Evolutionary conservation across 2,329 filamentous ascomycete genomes (phyloP), one percentile per base, ranked within the genome.

Genomic region (Nannizzia gypsea): DNA sequence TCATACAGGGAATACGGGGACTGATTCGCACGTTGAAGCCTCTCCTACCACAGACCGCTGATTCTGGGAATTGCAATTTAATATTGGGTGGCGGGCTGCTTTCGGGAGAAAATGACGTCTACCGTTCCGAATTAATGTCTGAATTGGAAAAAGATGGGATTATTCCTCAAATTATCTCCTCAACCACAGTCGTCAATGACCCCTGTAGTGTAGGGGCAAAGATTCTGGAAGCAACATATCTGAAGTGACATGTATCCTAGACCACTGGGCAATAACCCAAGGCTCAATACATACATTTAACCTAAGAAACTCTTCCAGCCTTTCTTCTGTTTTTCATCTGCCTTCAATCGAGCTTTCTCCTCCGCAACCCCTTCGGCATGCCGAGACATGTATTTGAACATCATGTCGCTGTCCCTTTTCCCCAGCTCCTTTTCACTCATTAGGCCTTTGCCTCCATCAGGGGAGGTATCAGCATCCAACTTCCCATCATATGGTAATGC

Each of bases 361-460:
- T 57, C 31, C 15, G 61, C 58, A 15, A 31, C 38, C 9, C 60
- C 58, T 28, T 62, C 56, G 1, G 34, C 46, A 57, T 59, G 36
- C 13, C 46, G 59, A 26, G n/a, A 17, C 62, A 63, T 60, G 40
- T 61, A 63, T 48, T 34, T 56, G 44, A 56, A 38, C 56, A 63
- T 62, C 38, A 64, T 62, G 3, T 56, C 46, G n/a, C 22, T 26
- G n/a, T 64, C 63, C 40, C 60, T 55, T 42, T 40, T 15, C 17
- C 58, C 57, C 31, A 63, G 57, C 48, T 63, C 62, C n/a, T 62
- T 17, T n/a, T 58, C 56, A 24, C n/a, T 54, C 60, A 64, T 48
- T 17, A 64, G 40, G 6, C 63, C 63, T 24, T 62, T 62, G 6
- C 62, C 63, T 11, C 62, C 62, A 40, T 64, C 62, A 31, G 58